Percentiles rank a stretch among this genome's conserved stretches.
phyloP scores from a whole-genome alignment of 2,329 filamentous ascomycete species.

The Cladophialophora psammophila region DNA sequence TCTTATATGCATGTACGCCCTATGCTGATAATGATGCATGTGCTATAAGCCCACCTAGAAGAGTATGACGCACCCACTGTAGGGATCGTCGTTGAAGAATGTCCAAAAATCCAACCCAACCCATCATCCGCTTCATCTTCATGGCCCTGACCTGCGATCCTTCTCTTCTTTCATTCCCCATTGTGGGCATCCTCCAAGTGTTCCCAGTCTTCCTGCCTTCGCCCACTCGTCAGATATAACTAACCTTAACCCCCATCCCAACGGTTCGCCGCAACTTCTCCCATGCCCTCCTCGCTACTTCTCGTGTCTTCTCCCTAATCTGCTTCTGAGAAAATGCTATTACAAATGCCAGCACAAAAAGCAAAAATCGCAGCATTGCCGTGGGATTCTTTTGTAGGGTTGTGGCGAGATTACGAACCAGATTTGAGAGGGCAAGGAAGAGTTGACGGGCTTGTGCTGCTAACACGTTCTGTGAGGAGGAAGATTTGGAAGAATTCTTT shows the following conservation, averaged over 20 bases:
- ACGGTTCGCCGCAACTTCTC: conserved; percentile 82
- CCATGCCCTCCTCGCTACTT: conserved; percentile 75
- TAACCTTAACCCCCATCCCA: conserved; percentile 97
- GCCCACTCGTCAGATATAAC: conserved; percentile 69
- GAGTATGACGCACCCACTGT: neutral
- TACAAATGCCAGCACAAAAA: conserved; percentile 81
- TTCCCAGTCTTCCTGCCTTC: neutral
- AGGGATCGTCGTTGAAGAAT: neutral
- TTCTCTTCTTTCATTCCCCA: neutral
- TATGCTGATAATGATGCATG: neutral
- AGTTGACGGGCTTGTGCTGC: conserved; percentile 55
- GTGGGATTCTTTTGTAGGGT: conserved; percentile 63
- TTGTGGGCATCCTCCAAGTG: neutral
- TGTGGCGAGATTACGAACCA: conserved; percentile 59
- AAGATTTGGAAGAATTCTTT: conserved; percentile 18
- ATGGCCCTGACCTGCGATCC: neutral
- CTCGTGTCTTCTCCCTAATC: conserved; percentile 75
- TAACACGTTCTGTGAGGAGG: conserved; percentile 43
- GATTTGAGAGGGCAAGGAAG: conserved; percentile 56
- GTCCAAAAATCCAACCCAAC: neutral
- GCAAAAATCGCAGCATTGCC: conserved; percentile 67
- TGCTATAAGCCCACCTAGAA: neutral
- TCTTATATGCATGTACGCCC: neutral
- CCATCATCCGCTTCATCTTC: neutral
- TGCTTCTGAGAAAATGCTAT: conserved; percentile 77